Base-by-base conservation (phyloP, 768 basidiomycete genomes). In the Lactifluus volemus region DNA sequence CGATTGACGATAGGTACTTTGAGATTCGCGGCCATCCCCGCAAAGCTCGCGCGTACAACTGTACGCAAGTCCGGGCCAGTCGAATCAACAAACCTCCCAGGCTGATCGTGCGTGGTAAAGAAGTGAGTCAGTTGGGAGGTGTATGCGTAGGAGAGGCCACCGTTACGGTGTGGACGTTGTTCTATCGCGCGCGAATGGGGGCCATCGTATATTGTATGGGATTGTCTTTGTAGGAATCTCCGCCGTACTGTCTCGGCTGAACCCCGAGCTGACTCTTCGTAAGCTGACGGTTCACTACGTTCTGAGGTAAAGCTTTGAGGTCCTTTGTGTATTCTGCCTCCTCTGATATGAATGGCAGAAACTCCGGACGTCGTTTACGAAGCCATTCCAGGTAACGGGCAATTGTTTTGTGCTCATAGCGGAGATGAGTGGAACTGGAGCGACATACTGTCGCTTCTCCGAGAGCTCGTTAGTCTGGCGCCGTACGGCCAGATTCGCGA, bases 331-430 rank as follows among this genome's bases (percentile, higher is more conserved):
- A 57, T 36, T n/a, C 11, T 5, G 60, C 53, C 47, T 72, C 63
- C 32, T 70, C 66, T 48, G 71, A 45, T 59, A 86, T 50, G 62
- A 74, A 83, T 42, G 76, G 63, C 58, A 75, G 66, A 76, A 92
- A 92, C 4, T 75, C 69, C 2, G 81, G 78, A 3, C 89, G 80
- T 54, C 79, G 68, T 17, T 73, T 63, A 34, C 88, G 82, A 50
- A 90, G 73, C 58, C 79, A 78, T n/a, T 73, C 66, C 45, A 91
- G 72, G 70, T 89, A 88, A 9, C 73, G 71, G 50, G 76, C 67
- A 90, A 90, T 67, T 84, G 73, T 45, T 68, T 69, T 6, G 76
- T 76, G 14, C 78, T 71, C 88, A 92, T 91, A 39, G 79, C 76
- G 25, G 80, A 68, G 64, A 85, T 72, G 68, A 88, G 89, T 1